Conservation (phyloP, 805 yeast genomes). For the Wickerhamomyces queroliae region DNA sequence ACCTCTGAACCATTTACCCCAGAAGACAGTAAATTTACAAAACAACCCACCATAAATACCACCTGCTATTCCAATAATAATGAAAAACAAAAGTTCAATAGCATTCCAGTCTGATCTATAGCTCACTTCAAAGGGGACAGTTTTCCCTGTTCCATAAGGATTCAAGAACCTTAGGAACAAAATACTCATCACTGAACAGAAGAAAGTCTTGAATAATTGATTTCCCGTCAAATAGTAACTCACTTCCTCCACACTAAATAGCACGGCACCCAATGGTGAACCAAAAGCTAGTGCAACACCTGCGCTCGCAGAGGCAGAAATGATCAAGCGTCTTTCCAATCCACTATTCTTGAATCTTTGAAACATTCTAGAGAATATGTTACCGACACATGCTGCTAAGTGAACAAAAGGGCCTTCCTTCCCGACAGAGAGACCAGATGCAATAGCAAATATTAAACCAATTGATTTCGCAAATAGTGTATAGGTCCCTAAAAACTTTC, state of each 20-base stretch:
- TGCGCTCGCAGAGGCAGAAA: conserved; percentile 51
- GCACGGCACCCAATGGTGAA: conserved; percentile 53
- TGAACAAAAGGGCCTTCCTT: conserved; percentile 63
- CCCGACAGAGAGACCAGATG: conserved; percentile 52
- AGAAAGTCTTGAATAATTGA: conserved; percentile 47
- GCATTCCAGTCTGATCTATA: conserved; percentile 49
- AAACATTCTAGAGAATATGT: conserved; percentile 42
- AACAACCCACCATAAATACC: conserved; percentile 49
- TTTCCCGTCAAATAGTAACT: conserved; percentile 48
- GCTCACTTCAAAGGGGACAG: conserved; percentile 46
- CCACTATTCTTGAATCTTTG: conserved; percentile 41
- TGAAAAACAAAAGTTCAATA: conserved; percentile 38
- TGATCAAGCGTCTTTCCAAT: conserved; percentile 42
- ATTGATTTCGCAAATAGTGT: conserved; percentile 43
- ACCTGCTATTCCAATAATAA: conserved; percentile 44
- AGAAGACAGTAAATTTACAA: conserved; percentile 36
- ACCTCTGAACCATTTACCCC: conserved; percentile 33
- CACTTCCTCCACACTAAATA: conserved; percentile 52
- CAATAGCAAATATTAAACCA: conserved; percentile 45
- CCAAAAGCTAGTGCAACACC: conserved; percentile 61
- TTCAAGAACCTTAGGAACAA: conserved; percentile 45
- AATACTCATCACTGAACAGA: conserved; percentile 50
- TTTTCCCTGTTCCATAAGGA: conserved; percentile 56
- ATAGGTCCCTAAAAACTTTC: conserved; percentile 45
- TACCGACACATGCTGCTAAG: conserved; percentile 53